Evolutionary conservation across 129 eudicot genomes (phyloP).

Genomic region (Solidago caesia): DNA sequence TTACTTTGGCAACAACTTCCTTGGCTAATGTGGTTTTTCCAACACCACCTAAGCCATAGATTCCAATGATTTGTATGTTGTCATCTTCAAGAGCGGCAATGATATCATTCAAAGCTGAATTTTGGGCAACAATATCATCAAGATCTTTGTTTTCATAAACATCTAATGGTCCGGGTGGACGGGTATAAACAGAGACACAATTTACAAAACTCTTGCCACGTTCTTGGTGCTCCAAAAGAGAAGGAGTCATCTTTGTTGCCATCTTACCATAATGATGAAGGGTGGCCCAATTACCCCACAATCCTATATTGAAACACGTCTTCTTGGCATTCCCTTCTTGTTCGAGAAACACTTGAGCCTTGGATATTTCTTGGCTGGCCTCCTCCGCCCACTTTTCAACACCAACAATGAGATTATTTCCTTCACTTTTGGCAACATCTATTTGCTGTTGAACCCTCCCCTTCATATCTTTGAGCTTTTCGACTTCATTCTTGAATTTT

Average conservation of each 20-base stretch:
- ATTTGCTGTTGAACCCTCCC: neutral
- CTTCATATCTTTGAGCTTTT: neutral
- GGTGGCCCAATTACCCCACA: conserved; percentile 1
- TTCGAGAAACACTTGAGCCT: neutral
- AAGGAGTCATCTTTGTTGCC: neutral
- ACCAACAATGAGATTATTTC: neutral
- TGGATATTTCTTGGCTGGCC: neutral
- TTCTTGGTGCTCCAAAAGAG: neutral
- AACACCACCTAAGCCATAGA: conserved; percentile 19
- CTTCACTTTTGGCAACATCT: neutral
- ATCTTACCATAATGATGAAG: conserved; percentile 1
- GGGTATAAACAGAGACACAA: neutral
- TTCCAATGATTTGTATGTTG: conserved; percentile 17
- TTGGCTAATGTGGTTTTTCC: conserved; percentile 16
- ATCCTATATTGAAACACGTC: conserved; percentile 1
- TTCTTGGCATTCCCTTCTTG: conserved; percentile 1
- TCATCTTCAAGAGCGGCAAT: neutral
- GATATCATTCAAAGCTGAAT: conserved; percentile 16
- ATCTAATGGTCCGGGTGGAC: neutral
- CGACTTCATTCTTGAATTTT: too few relatives aligned
- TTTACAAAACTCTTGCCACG: neutral
- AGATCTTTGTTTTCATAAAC: conserved; percentile 5
- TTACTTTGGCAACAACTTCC: conserved; percentile 15
- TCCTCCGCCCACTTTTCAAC: conserved; percentile 1
- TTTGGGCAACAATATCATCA: conserved; percentile 4